Evolutionary conservation across 805 yeast genomes (phyloP).

Genomic region (Candida nitratophila): DNA sequence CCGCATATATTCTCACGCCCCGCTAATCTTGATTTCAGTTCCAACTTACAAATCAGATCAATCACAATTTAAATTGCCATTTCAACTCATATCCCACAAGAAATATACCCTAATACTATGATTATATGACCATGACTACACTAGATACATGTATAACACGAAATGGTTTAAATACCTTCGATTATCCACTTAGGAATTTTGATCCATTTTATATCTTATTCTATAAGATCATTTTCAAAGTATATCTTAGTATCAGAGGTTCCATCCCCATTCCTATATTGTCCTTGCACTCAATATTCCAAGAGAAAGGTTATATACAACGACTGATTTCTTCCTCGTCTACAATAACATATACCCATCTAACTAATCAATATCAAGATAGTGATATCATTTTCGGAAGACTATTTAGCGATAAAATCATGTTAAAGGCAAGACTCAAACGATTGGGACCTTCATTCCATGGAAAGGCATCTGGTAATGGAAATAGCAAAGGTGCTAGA

Average conservation of each 20-base stretch:
- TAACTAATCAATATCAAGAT: constrained; percentile 9
- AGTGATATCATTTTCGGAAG: constrained; percentile 22
- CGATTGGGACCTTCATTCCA: constrained; percentile 16
- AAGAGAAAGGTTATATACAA: constrained; percentile 8
- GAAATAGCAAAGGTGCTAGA: neutral
- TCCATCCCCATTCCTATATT: neutral
- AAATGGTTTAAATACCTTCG: neutral
- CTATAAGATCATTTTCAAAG: neutral
- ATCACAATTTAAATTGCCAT: too few relatives aligned
- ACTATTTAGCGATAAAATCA: constrained; percentile 9
- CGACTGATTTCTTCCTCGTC: neutral
- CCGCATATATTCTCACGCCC: too few relatives aligned
- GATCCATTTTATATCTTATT: neutral
- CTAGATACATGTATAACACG: too few relatives aligned
- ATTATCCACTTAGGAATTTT: neutral
- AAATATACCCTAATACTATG: neutral
- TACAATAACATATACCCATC: neutral
- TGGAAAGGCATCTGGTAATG: neutral
- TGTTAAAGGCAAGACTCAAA: constrained; percentile 9
- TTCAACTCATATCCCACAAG: too few relatives aligned
- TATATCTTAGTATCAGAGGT: neutral
- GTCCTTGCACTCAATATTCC: constrained; percentile 3
- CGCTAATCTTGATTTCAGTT: too few relatives aligned
- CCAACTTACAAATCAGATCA: too few relatives aligned
- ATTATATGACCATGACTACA: too few relatives aligned